phyloP scores from a whole-genome alignment of 2,329 filamentous ascomycete species.

The Berkeleyomyces basicola region DNA sequence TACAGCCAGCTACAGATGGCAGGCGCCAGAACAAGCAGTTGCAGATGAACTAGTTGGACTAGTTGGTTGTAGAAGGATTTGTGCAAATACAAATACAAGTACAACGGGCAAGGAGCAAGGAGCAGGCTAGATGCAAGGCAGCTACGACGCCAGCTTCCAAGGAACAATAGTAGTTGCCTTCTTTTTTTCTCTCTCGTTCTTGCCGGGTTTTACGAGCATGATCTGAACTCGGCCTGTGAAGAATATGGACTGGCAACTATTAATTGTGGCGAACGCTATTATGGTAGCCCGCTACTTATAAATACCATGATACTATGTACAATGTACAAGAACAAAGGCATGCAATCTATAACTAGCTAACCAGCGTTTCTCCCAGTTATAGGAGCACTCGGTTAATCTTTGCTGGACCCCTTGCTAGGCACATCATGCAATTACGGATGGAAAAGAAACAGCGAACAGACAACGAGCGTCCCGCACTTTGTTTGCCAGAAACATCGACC shows the following conservation, averaged over 20 bases:
- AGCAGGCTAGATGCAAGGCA: slow-evolving; percentile 1
- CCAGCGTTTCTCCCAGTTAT: background rate
- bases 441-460: background rate
- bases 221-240: background rate
- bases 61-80: background rate
- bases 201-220: background rate
- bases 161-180: background rate
- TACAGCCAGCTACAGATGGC: background rate
- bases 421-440: background rate
- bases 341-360: background rate
- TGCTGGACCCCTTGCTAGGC: background rate
- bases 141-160: background rate
- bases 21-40: background rate
- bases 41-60: background rate
- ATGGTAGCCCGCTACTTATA: background rate
- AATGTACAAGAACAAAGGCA: background rate
- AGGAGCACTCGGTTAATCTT: background rate
- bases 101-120: background rate
- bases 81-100: too few relatives aligned
- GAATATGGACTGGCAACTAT: background rate
- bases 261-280: background rate
- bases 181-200: background rate
- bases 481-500: background rate
- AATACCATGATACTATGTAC: background rate
- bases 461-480: background rate